These are phyloP conservation scores for Hemileia vastatrix DNA, from an alignment of 1,284 basidiomycete genomes.

Conservation along the genomic window DNA sequence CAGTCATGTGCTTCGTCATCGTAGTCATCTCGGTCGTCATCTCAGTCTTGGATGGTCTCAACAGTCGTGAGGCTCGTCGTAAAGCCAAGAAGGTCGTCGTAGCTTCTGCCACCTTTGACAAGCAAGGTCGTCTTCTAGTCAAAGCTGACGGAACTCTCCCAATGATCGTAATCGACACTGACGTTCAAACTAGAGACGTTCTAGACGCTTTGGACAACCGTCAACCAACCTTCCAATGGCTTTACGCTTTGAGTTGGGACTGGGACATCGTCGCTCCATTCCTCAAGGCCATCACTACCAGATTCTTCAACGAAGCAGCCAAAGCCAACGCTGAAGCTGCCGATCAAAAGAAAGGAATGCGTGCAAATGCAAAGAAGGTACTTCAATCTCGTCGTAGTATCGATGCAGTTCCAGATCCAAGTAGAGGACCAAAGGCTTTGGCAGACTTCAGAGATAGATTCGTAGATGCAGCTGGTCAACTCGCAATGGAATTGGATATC, in stretches of 20 bases:
- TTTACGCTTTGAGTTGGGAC: slow-evolving; percentile 50
- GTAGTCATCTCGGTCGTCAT: slow-evolving; percentile 46
- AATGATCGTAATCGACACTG: slow-evolving; percentile 49
- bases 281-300: slow-evolving; percentile 46
- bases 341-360: slow-evolving; percentile 24
- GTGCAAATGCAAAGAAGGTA: not conserved
- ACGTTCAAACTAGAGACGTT: slow-evolving; percentile 45
- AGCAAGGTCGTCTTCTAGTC: slow-evolving; percentile 48
- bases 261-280: slow-evolving; percentile 48
- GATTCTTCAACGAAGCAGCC: slow-evolving; percentile 27
- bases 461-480: slow-evolving; percentile 48
- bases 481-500: slow-evolving; percentile 48
- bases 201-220: slow-evolving; percentile 48
- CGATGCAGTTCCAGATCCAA: slow-evolving; percentile 26
- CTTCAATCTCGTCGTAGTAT: slow-evolving; percentile 23
- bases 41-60: slow-evolving; percentile 45
- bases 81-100: slow-evolving; percentile 49
- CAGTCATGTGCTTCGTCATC: slow-evolving; percentile 49
- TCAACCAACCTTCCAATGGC: slow-evolving; percentile 50
- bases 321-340: slow-evolving; percentile 30
- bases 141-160: slow-evolving; percentile 50
- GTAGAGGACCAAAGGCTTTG: slow-evolving; percentile 27
- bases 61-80: slow-evolving; percentile 44
- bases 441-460: slow-evolving; percentile 48
- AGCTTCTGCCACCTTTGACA: slow-evolving; percentile 49